Conservation (phyloP, 768 basidiomycete genomes). For the Russula vinacea region DNA sequence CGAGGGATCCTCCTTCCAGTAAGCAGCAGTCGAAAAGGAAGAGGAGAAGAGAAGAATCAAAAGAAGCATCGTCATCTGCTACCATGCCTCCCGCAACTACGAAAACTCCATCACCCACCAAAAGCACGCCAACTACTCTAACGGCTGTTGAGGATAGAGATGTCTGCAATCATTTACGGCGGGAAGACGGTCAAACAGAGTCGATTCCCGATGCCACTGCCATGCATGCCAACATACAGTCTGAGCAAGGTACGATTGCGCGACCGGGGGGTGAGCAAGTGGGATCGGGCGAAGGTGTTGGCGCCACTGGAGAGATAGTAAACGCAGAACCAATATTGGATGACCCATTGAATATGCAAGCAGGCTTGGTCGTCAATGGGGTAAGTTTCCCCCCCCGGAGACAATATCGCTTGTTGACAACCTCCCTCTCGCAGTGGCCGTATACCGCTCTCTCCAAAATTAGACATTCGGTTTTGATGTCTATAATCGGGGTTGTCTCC, state of each 20-base stretch:
- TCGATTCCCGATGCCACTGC: neutral
- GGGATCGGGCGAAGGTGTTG: neutral
- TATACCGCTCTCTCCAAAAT: constrained; percentile 20
- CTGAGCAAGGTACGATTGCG: neutral
- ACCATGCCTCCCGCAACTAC: neutral
- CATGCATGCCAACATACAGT: neutral
- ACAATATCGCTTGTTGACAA: neutral
- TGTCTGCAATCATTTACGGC: neutral
- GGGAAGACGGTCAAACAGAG: neutral
- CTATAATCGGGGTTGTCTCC: constrained; percentile 38
- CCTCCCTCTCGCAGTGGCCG: constrained; percentile 7
- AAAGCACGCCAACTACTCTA: neutral
- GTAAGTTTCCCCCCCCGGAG: constrained; percentile 4
- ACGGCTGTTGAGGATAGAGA: neutral
- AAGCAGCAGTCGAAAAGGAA: constrained; percentile 9
- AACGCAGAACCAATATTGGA: neutral
- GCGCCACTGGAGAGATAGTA: neutral
- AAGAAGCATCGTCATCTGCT: neutral
- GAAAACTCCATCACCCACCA: neutral
- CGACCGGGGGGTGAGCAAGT: neutral
- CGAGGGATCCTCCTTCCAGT: neutral
- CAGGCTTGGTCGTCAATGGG: constrained; percentile 18
- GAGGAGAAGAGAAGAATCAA: constrained; percentile 11
- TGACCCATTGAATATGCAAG: constrained; percentile 13
- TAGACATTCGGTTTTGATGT: constrained; percentile 27